Base-by-base conservation (phyloP, 1,284 basidiomycete species). In the Moesziomyces antarcticus region DNA sequence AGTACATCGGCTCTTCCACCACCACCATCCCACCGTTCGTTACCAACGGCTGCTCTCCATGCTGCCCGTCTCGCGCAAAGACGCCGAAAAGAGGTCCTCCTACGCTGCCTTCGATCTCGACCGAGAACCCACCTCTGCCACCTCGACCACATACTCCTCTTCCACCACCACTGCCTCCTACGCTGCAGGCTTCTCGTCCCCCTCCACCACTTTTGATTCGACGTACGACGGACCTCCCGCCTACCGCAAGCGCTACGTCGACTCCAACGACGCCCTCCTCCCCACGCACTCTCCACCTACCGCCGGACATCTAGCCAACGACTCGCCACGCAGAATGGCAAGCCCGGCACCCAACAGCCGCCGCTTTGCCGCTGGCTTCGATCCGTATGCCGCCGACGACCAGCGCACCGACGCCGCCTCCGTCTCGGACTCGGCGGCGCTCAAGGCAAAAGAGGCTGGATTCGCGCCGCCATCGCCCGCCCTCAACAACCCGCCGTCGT, bases 331-430 rank as follows among this genome's bases (percentile, higher is more conserved):
- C 14, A 68, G 56, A 11, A 69, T 65, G 65, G 40, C 37, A 37
- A 65, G 62, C 24, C 58, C 71, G 8, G 65, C 57, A 13, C 35
- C 56, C 3, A 43, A 24, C 20, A 66, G 44, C 21, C 61, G 72
- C 16, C 72, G 72, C 37, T 75, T 75, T 42, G 67, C 67, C 1
- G 72, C 72, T 24, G 72, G 72, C 40, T 75, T 75, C 25, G 72
- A 75, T 45, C 72, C 72, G 14, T 71, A 67, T 37, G n/a, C 40
- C 9, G 27, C 20, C 21, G 52, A 43, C 33, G 52, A 60, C 4
- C 50, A 56, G 50, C 35, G 9, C 4, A 30, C 51, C 18, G 22
- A 14, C 22, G 16, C 20, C 0, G 44, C 18, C 5, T 43, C 43
- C 22, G 18, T 40, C 21, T 53, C 56, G 33, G 61, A 68, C 44